Base-by-base conservation (phyloP, 2,329 filamentous ascomycete species). In the Beauveria pseudobassiana region DNA sequence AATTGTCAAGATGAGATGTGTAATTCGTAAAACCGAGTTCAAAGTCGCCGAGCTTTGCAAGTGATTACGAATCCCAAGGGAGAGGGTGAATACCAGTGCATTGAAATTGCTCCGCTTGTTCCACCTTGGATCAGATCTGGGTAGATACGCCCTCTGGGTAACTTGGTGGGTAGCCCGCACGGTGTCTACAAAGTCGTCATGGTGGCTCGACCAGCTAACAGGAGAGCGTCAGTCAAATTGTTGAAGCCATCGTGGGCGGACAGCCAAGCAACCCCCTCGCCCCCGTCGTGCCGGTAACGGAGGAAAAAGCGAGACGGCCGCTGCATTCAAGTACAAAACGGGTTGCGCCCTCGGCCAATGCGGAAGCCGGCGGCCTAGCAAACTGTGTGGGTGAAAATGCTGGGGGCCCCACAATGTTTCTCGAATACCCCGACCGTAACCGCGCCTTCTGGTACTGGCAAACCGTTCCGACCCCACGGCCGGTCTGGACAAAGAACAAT, bases 371-470 rank as follows among this genome's bases (percentile, higher is more conserved):
- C 51, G 59, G 59, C 59, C 59, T 55, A 61, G 24, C 28, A 20
- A 42, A 16, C n/a, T 49, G 57, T 53, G 52, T 49, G 57, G 57
- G 14, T 53, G 42, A 50, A 59, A 45, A 45, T 30, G 59, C 22
- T 54, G 28, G 30, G n/a, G 30, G 26, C 20, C 59, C 40, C 59
- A 53, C 40, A 26, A 34, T 26, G 20, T n/a, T n/a, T n/a, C 38
- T 56, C 26, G n/a, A 22, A 22, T 56, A 46, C 52, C 53, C 59
- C 52, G 59, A 62, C 45, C 52, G 26, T 62, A 62, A 45, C 59
- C 59, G 59, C 59, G 59, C 59, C 59, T 56, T 62, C 59, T 51
- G n/a, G 40, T 24, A 48, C 38, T 43, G 8, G n/a, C 40, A 59
- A 53, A 18, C 49, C 38, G 48, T 52, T 24, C 42, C 42, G 42